A percentile compares a stretch with the other conserved stretches of the same genome.
Evolutionary conservation across 2,329 filamentous ascomycete species (phyloP).

Genomic region (Claviceps quebecensis): DNA sequence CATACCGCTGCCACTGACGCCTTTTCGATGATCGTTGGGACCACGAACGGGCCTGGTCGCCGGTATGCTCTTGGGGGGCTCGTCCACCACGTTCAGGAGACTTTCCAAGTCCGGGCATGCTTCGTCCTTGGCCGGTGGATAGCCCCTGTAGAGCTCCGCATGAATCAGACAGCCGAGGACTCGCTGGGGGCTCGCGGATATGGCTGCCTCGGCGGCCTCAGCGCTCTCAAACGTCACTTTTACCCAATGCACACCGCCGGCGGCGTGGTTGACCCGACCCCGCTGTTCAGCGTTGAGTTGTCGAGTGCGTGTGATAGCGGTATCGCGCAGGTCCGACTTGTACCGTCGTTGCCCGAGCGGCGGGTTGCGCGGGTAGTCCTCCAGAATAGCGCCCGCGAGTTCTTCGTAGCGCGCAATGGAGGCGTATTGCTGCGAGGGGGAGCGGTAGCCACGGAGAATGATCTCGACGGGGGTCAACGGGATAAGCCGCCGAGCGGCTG

Average conservation of each 20-base stretch:
- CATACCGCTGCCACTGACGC: constrained; percentile 14
- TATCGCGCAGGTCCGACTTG: constrained; percentile 60
- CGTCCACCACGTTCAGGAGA: constrained; percentile 17
- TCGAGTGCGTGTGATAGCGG: constrained; percentile 51
- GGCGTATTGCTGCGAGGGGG: constrained; percentile 58
- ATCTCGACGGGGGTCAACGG: constrained; percentile 51
- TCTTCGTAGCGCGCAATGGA: constrained; percentile 81
- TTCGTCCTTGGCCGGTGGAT: constrained; percentile 49
- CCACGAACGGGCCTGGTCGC: constrained; percentile 12
- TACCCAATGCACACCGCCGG: constrained; percentile 84
- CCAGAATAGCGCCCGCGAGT: constrained; percentile 73
- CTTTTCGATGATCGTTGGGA: constrained; percentile 11
- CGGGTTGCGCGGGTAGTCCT: constrained; percentile 85
- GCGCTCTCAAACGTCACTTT: constrained; percentile 69
- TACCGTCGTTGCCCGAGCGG: constrained; percentile 56
- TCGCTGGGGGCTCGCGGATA: constrained; percentile 56
- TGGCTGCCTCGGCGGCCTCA: constrained; percentile 55
- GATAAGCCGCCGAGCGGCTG: constrained; percentile 16
- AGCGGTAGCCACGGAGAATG: constrained; percentile 68
- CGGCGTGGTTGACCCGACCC: constrained; percentile 64
- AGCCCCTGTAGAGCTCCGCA: constrained; percentile 55
- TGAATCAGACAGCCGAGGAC: constrained; percentile 58
- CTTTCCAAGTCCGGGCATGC: constrained; percentile 41
- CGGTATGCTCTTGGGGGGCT: constrained; percentile 24
- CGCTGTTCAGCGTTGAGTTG: constrained; percentile 60